Base-by-base conservation (phyloP, 345 rosid species). In the Camelina sativa region DNA sequence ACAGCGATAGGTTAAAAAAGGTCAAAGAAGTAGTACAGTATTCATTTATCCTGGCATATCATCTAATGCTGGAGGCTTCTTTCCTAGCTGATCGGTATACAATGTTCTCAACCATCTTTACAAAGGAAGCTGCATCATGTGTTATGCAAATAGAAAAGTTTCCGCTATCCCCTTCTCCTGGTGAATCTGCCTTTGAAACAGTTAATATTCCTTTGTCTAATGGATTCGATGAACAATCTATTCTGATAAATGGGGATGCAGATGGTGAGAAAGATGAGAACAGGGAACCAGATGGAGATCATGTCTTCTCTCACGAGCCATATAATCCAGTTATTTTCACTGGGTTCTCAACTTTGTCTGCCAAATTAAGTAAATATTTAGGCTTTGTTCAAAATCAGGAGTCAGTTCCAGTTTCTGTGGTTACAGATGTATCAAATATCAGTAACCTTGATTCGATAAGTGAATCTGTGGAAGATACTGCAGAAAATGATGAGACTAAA, bases 1-100 rank as follows among this genome's bases (percentile, higher is more conserved):
- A 85, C 59, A 86, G 90, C n/a, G 85, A 86, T 13, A 94, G 81
- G 80, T 80, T 95, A 82, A 95, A 95, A 80, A 90, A 81, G 85
- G 74, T 95, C 68, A 95, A 95, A 83, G 86, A 78, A 69, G 92
- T 89, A 76, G 83, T 92, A 50, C 99, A 88, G 59, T 67, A 75
- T 69, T 90, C 90, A 5, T 88, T 89, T 74, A 76, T 69, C 16
- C 69, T 88, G 80, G 99, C 99, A 38, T 83, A 92, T 81, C 90
- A 85, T 84, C 82, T 95, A 71, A 87, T 89, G 76, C 90, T 95
- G n/a, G 99, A 95, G 88, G 90, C 97, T 60, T 87, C 92, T 60
- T 95, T 90, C 79, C 85, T 95, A 9, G 85, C 87, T 79, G 98
- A 95, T 80, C 85, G 83, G 84, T 82, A 83, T 58, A 82, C 89